Base-by-base conservation (phyloP, 2,329 filamentous ascomycete genomes). In the Xylaria multiplex region DNA sequence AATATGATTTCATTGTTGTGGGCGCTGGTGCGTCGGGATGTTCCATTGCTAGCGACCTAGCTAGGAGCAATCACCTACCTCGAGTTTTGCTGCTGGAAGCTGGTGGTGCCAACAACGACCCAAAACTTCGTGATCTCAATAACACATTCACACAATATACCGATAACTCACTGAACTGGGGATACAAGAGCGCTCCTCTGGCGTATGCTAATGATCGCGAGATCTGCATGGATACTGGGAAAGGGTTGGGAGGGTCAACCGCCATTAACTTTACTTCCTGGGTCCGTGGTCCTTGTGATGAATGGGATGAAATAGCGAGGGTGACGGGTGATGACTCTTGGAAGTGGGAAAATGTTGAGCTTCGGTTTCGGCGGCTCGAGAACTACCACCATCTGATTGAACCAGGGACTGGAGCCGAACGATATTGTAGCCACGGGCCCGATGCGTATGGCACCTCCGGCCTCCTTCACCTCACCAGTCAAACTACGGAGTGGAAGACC, bases 341-440 rank as follows among this genome's bases (percentile, higher is more conserved):
- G 45, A 48, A 8, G 45, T 48, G 45, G 45, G 45, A 48, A 24
- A 48, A 48, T 24, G 45, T 48, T 24, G 45, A 48, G 9, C 19
- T 19, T 24, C 45, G 45, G 45, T 48, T 48, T 48, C 45, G 45
- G 9, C n/a, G n/a, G 22, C 45, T 48, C 22, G 45, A 48, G 45
- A 48, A 48, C 22, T 48, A 48, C 9, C 45, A 48, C 24, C 45
- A 48, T 22, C 45, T 48, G 2, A 24, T 48, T 14, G 22, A 48
- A 24, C 45, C 45, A 9, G 45, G 22, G 45, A 19, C 19, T 11
- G 45, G 45, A 22, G 45, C 45, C 11, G 45, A 48, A 19, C 45
- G 45, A 9, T 48, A 48, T 48, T 48, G 45, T 11, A 48, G 45
- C 9, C 45, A 48, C n/a, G 22, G 19, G 45, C 45, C 45, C 24